Evolutionary conservation across 257 asterid genomes (phyloP), one percentile per base, ranked within the genome.

Genomic region (Salvia miltiorrhiza): DNA sequence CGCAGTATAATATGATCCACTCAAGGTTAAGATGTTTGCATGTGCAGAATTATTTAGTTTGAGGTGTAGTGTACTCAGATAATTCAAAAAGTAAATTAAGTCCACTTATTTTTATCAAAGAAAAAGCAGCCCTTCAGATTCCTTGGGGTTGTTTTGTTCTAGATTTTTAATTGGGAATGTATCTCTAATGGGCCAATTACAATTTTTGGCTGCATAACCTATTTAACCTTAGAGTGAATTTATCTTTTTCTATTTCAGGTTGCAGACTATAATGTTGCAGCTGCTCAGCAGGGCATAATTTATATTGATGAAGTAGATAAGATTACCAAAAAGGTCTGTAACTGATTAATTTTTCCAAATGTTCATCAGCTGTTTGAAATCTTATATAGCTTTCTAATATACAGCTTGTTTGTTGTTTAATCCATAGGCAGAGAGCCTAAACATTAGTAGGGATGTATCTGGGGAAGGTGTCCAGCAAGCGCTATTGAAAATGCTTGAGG

Each of bases 391-490:
- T 70, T 20, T 65, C 65, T 71, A 39, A 56, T 52, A 32, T 49
- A 28, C 23, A 41, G 44, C 60, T 24, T 58, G n/a, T 73, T 59
- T 14, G 58, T 48, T 56, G 54, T 55, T 73, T 23, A 21, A 28
- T 62, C 70, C 77, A 39, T 86, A 94, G 99, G 96, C 97, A 32
- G 99, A 94, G 89, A 94, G 97, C 81, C 81, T 89, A 62, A 94
- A 91, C 74, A 89, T 94, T 71, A 94, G 99, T 77, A 82, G 99
- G 82, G 99, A 94, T 77, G 99, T 94, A 14, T 94, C 99, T 5
- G 99, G 99, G 48, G 99, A 94, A 84, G 99, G 99, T 35, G 99
- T 94, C 68, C 99, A 94, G 79, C 99, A 94, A 74, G 97, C 99
- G 58, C 84, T 94, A 52, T 75, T 94, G 79, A 94, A 94, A 82